Evolutionary conservation across 805 yeast genomes (phyloP), one percentile per base, ranked within the genome.

Genomic region (Starmerella bombi): DNA sequence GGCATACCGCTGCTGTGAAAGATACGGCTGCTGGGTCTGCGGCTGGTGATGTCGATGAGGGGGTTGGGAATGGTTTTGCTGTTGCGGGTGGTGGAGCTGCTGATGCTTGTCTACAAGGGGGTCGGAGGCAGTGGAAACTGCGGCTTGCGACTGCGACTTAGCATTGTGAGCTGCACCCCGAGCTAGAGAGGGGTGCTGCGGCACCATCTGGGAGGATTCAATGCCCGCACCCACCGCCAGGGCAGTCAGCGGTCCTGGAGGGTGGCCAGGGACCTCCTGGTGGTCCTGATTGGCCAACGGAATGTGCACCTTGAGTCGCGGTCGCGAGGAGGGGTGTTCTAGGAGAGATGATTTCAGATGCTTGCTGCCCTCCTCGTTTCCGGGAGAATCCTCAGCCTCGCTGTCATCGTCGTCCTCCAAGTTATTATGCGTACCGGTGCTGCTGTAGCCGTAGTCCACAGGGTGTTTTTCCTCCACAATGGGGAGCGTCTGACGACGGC

Each of bases 251-350:
- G 35, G 35, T 14, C 35, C 35, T 17, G 32, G 25, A 4, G 17
- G n/a, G 21, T 23, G 31, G 25, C 15, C 5, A 7, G 22, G 8
- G 32, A 5, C 6, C 20, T 25, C 10, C 38, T 35, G 32, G 25
- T 7, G 37, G 17, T 28, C 31, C 20, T 16, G 20, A 5, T 20
- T 20, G 25, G 38, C 20, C 38, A 40, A 35, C n/a, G 66, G 66
- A 30, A 62, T 62, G 33, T 58, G 59, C 9, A 62, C 63, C 44
- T 59, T 62, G 10, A 62, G 53, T 37, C 60, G 60, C 5, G 66
- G 66, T 32, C 64, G 49, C 41, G 48, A 25, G n/a, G 38, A 15
- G 23, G 34, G 14, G 16, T 15, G 25, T 4, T 16, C 14, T 15
- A 7, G 36, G 19, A 8, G 31, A 9, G 29, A 10, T n/a, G 20